Conservation (phyloP, 2,329 filamentous ascomycete genomes). For the Colletotrichum sp. region DNA sequence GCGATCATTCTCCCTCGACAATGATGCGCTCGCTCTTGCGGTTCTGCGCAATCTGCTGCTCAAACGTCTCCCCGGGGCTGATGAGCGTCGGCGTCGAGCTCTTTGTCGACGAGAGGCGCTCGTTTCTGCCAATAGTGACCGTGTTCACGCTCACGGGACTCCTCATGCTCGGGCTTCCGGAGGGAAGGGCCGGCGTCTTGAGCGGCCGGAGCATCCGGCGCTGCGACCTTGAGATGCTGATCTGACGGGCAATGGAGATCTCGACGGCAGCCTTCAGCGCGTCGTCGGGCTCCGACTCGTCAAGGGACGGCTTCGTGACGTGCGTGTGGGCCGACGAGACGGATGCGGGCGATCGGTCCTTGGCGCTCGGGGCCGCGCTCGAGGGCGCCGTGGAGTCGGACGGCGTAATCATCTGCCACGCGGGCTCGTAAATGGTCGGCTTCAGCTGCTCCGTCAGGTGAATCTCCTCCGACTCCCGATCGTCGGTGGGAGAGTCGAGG, state of each 20-base stretch:
- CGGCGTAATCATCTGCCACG: constrained; percentile 53
- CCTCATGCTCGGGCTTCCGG: constrained; percentile 11
- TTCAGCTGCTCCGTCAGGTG: constrained; percentile 34
- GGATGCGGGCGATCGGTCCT: constrained; percentile 35
- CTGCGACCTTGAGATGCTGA: constrained; percentile 68
- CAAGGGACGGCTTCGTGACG: constrained; percentile 36
- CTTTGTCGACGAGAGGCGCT: constrained; percentile 40
- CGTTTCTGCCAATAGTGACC: constrained; percentile 25
- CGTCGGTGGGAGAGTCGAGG: constrained; percentile 46
- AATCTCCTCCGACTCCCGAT: constrained; percentile 27
- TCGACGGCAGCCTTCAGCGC: constrained; percentile 62
- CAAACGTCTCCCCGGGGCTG: constrained; percentile 34
- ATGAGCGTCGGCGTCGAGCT: constrained; percentile 53
- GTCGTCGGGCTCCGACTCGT: constrained; percentile 40
- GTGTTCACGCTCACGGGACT: constrained; percentile 15
- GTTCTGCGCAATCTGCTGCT: constrained; percentile 40
- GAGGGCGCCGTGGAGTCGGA: constrained; percentile 29
- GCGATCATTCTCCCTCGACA: constrained; percentile 45
- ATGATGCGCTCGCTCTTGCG: constrained; percentile 60
- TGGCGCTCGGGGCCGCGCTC: constrained; percentile 27
- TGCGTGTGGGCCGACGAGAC: constrained; percentile 38
- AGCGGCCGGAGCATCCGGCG: constrained; percentile 63
- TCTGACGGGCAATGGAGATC: constrained; percentile 71
- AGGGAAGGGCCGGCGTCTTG: constrained; percentile 34
- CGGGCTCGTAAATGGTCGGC: constrained; percentile 44